These are phyloP conservation scores for Neofusicoccum ribis DNA, from an alignment of 2,329 filamentous ascomycete genomes.

Conservation along the genomic window DNA sequence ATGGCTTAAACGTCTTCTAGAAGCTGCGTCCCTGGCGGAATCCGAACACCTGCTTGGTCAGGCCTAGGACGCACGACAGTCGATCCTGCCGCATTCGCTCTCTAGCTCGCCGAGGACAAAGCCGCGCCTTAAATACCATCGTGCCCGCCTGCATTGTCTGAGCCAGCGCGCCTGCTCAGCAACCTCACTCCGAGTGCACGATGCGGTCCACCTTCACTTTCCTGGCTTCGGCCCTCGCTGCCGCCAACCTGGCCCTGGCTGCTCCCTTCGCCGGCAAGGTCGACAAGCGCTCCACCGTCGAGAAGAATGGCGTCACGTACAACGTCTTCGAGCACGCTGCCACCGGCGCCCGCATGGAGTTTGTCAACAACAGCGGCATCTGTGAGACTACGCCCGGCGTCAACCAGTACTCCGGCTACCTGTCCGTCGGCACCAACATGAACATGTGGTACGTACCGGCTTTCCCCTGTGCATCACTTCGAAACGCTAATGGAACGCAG, in stretches of 20 bases:
- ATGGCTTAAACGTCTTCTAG: background rate
- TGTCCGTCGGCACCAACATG: conserved; percentile 37
- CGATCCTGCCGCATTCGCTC: background rate
- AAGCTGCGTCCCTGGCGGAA: background rate
- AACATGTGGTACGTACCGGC: conserved; percentile 32
- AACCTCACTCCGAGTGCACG: background rate
- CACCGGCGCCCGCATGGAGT: conserved; percentile 31
- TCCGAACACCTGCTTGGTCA: conserved; percentile 15
- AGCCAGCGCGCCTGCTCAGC: background rate
- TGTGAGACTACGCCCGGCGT: conserved; percentile 44
- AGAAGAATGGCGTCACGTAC: conserved; percentile 28
- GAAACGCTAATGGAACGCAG: background rate
- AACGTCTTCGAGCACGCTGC: conserved; percentile 34
- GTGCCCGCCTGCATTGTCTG: background rate
- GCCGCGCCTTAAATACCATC: background rate
- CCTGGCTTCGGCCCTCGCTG: conserved; percentile 22
- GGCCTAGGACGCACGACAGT: conserved; percentile 1
- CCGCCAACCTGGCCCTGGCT: conserved; percentile 21
- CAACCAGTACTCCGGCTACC: conserved; percentile 39
- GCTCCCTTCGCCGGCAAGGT: conserved; percentile 24
- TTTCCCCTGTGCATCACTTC: background rate
- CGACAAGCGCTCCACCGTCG: conserved; percentile 27
- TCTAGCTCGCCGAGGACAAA: background rate
- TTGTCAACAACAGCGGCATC: conserved; percentile 40
- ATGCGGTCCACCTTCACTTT: conserved; percentile 25